Percentiles rank a stretch among this genome's conserved stretches.
Evolutionary conservation across 169 alveolate species (phyloP).

Genomic region (Eimeria praecox): DNA sequence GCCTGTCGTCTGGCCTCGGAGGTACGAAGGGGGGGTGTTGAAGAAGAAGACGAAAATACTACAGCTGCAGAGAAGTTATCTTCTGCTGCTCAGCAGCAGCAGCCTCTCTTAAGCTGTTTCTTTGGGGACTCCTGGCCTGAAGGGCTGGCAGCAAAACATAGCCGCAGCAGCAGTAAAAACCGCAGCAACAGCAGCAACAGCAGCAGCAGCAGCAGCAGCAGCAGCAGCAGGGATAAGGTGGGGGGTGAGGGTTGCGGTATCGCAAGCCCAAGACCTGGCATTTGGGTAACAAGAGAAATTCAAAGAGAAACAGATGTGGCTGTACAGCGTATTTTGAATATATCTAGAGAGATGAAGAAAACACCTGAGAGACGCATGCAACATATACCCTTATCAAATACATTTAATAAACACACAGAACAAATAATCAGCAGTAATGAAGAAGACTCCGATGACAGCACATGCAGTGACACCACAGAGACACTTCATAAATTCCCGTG

Average conservation of each 20-base stretch:
- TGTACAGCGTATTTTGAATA: background rate
- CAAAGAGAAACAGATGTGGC: background rate
- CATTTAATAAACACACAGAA: background rate
- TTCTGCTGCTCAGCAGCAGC: background rate
- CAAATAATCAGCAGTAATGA: background rate
- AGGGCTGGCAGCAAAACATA: background rate
- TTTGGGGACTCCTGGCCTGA: slow-evolving; percentile 47
- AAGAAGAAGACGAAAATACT: background rate
- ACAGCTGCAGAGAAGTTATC: background rate
- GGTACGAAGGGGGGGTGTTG: background rate
- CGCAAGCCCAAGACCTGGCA: slow-evolving; percentile 23
- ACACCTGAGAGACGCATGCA: background rate
- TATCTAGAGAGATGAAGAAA: background rate
- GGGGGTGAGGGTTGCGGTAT: background rate
- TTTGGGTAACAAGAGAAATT: slow-evolving; percentile 17
- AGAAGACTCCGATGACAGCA: background rate
- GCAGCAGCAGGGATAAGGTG: background rate
- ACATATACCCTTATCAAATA: background rate
- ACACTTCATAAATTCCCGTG: background rate
- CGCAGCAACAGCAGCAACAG: too few relatives aligned
- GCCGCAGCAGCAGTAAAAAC: slow-evolving; percentile 14
- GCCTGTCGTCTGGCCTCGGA: slow-evolving; percentile 43
- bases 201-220: slow-evolving; percentile 26
- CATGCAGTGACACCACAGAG: background rate
- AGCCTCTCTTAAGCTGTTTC: slow-evolving; percentile 36